Evolutionary conservation across 2,329 filamentous ascomycete genomes (phyloP).

Genomic region (Fusarium sp.): DNA sequence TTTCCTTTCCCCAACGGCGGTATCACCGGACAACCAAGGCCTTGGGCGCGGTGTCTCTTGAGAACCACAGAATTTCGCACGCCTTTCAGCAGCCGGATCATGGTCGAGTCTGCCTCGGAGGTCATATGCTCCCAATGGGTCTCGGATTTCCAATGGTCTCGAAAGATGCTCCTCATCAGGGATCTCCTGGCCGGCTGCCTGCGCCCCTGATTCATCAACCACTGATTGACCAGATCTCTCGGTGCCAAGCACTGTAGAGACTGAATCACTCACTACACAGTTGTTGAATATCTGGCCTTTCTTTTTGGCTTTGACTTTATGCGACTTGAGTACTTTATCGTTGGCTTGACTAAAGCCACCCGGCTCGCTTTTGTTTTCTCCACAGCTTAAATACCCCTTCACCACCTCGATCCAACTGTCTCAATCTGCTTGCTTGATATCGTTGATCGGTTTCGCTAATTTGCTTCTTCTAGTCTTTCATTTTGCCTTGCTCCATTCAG

Average conservation of each 20-base stretch:
- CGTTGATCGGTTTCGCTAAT: constrained; percentile 16
- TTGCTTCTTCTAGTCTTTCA: constrained; percentile 20
- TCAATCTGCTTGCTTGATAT: background rate
- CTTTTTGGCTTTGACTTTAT: constrained; percentile 1
- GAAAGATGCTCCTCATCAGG: background rate
- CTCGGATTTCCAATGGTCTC: background rate
- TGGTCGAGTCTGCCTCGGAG: background rate
- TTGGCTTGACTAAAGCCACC: background rate
- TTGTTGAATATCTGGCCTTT: background rate
- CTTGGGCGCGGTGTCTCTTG: background rate
- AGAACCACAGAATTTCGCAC: background rate
- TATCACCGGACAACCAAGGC: background rate
- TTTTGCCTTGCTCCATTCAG: constrained; percentile 36
- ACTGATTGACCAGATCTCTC: background rate
- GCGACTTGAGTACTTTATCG: background rate
- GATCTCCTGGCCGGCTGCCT: background rate
- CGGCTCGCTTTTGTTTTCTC: background rate
- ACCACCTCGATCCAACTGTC: background rate
- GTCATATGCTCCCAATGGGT: background rate
- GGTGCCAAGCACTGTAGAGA: background rate
- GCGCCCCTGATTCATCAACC: constrained; percentile 18
- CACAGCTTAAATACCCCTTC: constrained; percentile 1
- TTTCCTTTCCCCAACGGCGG: background rate
- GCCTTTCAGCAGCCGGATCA: background rate
- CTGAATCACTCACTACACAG: background rate